Percentiles rank a stretch among this genome's conserved stretches.
Evolutionary conservation across 148 eudicot species (phyloP).

Genomic region (Rhododendron ferrugineum): DNA sequence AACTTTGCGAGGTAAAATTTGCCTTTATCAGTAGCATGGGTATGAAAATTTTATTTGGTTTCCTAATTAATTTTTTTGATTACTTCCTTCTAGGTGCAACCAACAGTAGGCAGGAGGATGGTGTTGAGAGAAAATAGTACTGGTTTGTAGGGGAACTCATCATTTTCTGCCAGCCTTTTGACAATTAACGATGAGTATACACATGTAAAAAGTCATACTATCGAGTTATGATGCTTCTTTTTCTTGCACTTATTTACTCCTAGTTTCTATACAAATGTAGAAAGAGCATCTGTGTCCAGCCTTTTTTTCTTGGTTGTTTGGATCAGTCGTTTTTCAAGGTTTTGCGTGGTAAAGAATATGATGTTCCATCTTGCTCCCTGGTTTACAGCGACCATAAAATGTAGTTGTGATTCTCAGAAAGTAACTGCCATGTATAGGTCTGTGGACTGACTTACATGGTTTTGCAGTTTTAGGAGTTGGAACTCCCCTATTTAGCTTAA

Average conservation of each 20-base stretch:
- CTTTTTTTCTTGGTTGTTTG: neutral
- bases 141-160: neutral
- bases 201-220: neutral
- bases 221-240: neutral
- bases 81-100: neutral
- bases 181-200: neutral
- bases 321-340: neutral
- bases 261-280: neutral
- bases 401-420: neutral
- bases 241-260: neutral
- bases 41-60: neutral
- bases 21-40: neutral
- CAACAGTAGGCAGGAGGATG: neutral
- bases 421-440: neutral
- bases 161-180: neutral
- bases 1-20: neutral
- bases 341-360: neutral
- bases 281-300: neutral
- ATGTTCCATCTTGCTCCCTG: neutral
- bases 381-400: neutral
- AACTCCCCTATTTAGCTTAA: neutral
- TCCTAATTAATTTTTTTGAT: neutral
- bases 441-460: neutral
- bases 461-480: neutral
- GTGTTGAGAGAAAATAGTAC: neutral